Conservation (phyloP, 495 filamentous ascomycete species). For the Penicillium robsamsonii region DNA sequence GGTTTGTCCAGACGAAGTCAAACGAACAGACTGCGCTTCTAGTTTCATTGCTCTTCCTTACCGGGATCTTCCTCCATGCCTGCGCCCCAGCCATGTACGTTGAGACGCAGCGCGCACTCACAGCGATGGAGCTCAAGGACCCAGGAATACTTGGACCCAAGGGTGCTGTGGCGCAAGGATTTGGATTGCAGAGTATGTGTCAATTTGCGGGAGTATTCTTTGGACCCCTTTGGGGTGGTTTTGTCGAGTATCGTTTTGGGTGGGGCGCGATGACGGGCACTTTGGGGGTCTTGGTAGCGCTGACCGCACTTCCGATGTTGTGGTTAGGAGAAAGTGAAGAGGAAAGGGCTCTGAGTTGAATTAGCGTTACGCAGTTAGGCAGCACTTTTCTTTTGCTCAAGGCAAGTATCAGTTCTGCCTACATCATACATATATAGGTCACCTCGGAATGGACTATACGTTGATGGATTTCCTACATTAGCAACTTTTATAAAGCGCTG, state of each 20-base stretch:
- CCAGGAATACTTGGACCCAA: slow-evolving; percentile 47
- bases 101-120: slow-evolving; percentile 67
- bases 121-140: slow-evolving; percentile 48
- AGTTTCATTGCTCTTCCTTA: slow-evolving; percentile 25
- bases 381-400: not conserved
- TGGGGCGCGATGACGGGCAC: slow-evolving; percentile 53
- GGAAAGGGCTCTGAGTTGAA: slow-evolving; percentile 8
- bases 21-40: slow-evolving; percentile 61
- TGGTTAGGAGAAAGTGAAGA: slow-evolving; percentile 20
- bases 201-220: slow-evolving; percentile 58
- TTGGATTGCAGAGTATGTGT: slow-evolving; percentile 57
- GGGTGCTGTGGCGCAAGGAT: slow-evolving; percentile 59
- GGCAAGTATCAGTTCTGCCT: slow-evolving; percentile 5
- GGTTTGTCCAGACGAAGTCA: slow-evolving; percentile 58
- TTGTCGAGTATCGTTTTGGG: slow-evolving; percentile 55
- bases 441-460: not conserved
- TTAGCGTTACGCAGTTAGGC: slow-evolving; percentile 6
- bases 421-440: not conserved
- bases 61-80: slow-evolving; percentile 29
- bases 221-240: slow-evolving; percentile 63
- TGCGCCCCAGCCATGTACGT: slow-evolving; percentile 53
- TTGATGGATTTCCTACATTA: not conserved
- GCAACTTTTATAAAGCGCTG: not conserved
- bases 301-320: slow-evolving; percentile 30
- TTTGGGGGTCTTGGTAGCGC: slow-evolving; percentile 30